Conservation (phyloP, 371 early-diverging fungal species). For the Saksenaea vasiformis region DNA sequence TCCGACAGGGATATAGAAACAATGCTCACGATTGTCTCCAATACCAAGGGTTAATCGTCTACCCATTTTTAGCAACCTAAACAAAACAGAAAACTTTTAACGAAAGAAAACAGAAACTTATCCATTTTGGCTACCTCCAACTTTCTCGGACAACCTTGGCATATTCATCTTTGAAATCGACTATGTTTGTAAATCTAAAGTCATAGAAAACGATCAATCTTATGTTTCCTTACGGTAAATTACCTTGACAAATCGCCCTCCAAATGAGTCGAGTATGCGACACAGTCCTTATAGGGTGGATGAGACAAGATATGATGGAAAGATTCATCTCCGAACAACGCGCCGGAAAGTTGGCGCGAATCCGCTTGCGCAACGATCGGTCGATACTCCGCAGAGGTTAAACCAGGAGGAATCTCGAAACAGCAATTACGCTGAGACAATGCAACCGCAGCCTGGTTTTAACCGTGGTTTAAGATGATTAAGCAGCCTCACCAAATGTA, state of each 20-base stretch:
- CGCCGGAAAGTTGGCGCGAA: conserved; percentile 62
- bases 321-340: conserved; percentile 61
- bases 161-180: conserved; percentile 82
- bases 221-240: not conserved
- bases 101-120: not conserved
- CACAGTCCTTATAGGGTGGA: conserved; percentile 95
- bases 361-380: conserved; percentile 85
- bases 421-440: conserved; percentile 85
- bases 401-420: conserved; percentile 74
- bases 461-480: not conserved
- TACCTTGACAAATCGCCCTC: conserved; percentile 81
- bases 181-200: conserved; percentile 68
- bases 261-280: conserved; percentile 72
- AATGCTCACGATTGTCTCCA: conserved; percentile 89
- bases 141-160: conserved; percentile 70
- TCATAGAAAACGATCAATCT: not conserved
- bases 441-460: conserved; percentile 71
- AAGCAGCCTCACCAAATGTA: not conserved
- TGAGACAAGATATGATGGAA: conserved; percentile 90
- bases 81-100: not conserved
- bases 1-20: conserved; percentile 87
- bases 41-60: conserved; percentile 84
- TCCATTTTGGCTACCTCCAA: conserved; percentile 54
- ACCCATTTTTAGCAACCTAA: conserved; percentile 72
- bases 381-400: conserved; percentile 75